phyloP scores from a whole-genome alignment of 208 protist species.

The Herpetomonas samuelpessoai region DNA sequence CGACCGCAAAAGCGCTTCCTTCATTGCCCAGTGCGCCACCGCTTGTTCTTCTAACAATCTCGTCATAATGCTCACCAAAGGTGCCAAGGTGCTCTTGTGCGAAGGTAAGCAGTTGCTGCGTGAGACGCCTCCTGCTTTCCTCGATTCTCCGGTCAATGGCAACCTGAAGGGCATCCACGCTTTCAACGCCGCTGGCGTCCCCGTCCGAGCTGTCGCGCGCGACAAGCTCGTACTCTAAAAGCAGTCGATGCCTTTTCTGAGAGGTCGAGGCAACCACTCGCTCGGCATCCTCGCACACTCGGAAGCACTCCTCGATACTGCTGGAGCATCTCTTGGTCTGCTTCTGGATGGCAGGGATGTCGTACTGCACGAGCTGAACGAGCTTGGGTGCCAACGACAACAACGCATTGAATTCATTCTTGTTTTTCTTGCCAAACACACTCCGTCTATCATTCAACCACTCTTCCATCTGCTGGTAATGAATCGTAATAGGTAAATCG shows the following conservation, averaged over 20 bases:
- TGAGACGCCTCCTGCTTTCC: constrained; percentile 19
- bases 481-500: constrained; percentile 51
- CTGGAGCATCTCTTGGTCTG: constrained; percentile 38
- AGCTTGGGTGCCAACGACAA: constrained; percentile 45
- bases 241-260: constrained; percentile 29
- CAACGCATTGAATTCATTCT: constrained; percentile 37
- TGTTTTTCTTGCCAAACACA: constrained; percentile 52
- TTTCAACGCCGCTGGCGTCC: neutral
- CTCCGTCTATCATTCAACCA: constrained; percentile 67
- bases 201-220: neutral
- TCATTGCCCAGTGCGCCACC: constrained; percentile 20
- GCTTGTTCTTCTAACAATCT: constrained; percentile 20
- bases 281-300: constrained; percentile 50
- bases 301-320: constrained; percentile 51
- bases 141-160: constrained; percentile 41
- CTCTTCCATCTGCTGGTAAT: constrained; percentile 84
- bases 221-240: constrained; percentile 39
- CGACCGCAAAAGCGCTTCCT: constrained; percentile 28
- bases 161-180: constrained; percentile 17
- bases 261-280: constrained; percentile 21
- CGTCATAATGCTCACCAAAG: constrained; percentile 41
- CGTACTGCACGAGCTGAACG: constrained; percentile 62
- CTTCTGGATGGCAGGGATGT: constrained; percentile 65
- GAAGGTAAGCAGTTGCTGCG: constrained; percentile 28
- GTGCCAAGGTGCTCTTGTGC: constrained; percentile 11